phyloP scores from a whole-genome alignment of 2,329 filamentous ascomycete species.

The Nigrospora sphaerica region DNA sequence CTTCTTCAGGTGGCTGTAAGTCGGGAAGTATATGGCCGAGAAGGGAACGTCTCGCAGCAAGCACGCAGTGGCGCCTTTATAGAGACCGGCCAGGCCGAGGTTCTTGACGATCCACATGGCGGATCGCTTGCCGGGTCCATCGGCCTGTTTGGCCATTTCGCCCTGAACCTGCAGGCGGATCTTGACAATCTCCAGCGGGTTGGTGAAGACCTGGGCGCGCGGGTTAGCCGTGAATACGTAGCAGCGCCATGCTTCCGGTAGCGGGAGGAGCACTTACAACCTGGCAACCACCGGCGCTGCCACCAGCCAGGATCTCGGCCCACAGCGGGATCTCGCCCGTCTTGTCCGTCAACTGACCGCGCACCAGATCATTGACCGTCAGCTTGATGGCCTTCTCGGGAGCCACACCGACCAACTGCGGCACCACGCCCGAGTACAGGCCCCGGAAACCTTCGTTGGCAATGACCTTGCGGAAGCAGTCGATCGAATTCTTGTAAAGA shows the following conservation, averaged over 20 bases:
- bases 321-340: conserved; percentile 63
- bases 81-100: conserved; percentile 85
- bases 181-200: conserved; percentile 98
- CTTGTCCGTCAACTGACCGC: conserved; percentile 65
- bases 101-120: conserved; percentile 98
- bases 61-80: conserved; percentile 94
- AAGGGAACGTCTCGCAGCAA: conserved; percentile 94
- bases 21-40: conserved; percentile 97
- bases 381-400: conserved; percentile 99
- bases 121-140: conserved; percentile 77
- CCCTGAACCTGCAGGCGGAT: conserved; percentile 97
- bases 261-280: conserved; percentile 55
- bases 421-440: conserved; percentile 88
- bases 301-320: conserved; percentile 81
- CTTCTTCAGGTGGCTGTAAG: conserved; percentile 89
- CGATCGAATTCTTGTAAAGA: conserved; percentile 94
- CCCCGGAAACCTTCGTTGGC: conserved; percentile 86
- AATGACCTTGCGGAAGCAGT: conserved; percentile 90
- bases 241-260: not conserved
- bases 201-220: conserved; percentile 72
- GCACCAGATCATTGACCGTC: conserved; percentile 92
- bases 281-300: conserved; percentile 85
- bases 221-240: not conserved
- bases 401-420: conserved; percentile 95
- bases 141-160: conserved; percentile 82